phyloP scores from a whole-genome alignment of 257 asterid species.

The Ocimum tenuiflorum region DNA sequence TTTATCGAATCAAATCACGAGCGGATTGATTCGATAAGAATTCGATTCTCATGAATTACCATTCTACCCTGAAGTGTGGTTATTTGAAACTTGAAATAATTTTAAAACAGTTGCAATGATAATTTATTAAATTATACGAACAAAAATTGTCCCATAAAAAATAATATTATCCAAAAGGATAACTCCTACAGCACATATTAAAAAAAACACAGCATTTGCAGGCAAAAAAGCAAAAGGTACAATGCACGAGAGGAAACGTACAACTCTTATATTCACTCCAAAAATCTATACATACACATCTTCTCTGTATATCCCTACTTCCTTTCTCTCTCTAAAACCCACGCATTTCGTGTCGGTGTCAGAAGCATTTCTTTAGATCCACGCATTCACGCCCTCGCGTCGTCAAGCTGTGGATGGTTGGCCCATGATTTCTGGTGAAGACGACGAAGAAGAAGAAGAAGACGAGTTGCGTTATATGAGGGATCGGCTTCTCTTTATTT shows the following conservation, averaged over 20 bases:
- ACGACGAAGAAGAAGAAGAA: conserved; percentile 4
- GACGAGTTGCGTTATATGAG: conserved; percentile 45
- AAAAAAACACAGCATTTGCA: too few species aligned
- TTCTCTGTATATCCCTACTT: neutral
- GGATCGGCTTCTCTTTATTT: conserved; percentile 37
- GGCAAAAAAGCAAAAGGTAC: conserved; percentile 12
- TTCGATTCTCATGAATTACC: too few species aligned
- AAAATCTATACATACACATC: conserved; percentile 12
- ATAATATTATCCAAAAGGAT: conserved; percentile 6
- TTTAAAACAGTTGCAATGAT: too few species aligned
- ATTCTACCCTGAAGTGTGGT: too few species aligned
- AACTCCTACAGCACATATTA: too few species aligned
- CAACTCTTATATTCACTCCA: neutral
- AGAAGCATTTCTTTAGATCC: conserved; percentile 44
- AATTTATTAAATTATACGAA: too few species aligned
- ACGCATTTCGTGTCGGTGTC: too few species aligned
- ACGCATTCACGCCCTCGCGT: conserved; percentile 24
- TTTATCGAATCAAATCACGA: too few species aligned
- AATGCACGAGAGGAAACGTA: conserved; percentile 14
- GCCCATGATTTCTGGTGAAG: conserved; percentile 40
- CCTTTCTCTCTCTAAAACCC: conserved; percentile 15
- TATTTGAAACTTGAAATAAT: too few species aligned
- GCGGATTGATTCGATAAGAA: too few species aligned
- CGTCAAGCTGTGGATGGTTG: conserved; percentile 12
- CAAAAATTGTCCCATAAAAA: too few species aligned